Percentiles rank a stretch among this genome's conserved stretches.
These are phyloP conservation scores for Penicillium ucsense DNA, from an alignment of 495 filamentous ascomycete species.

Conservation along the genomic window DNA sequence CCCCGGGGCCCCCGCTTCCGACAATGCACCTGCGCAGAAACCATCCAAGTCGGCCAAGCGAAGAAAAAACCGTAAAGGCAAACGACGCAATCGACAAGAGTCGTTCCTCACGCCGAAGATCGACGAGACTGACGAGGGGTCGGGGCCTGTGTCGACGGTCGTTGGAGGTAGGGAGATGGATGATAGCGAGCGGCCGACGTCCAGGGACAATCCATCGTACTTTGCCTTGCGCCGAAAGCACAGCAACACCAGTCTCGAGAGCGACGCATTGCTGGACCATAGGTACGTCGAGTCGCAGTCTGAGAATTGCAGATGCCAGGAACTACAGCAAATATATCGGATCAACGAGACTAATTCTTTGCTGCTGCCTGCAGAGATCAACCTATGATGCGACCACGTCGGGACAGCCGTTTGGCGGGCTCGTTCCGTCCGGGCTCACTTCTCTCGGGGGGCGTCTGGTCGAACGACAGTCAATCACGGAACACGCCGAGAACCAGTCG, in stretches of 20 bases:
- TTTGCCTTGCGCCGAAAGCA: constrained; percentile 51
- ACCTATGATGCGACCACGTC: constrained; percentile 57
- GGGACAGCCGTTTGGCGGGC: constrained; percentile 44
- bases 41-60: constrained; percentile 23
- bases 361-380: constrained; percentile 45
- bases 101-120: constrained; percentile 24
- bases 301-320: not conserved
- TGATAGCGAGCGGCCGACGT: constrained; percentile 19
- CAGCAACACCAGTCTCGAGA: constrained; percentile 76
- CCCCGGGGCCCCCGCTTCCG: constrained; percentile 16
- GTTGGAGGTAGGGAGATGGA: constrained; percentile 18
- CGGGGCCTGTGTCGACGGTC: constrained; percentile 10
- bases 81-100: constrained; percentile 31
- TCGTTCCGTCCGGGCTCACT: constrained; percentile 38
- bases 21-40: constrained; percentile 11
- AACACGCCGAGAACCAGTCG: constrained; percentile 21
- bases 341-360: not conserved
- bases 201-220: constrained; percentile 35
- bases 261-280: constrained; percentile 71
- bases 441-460: constrained; percentile 16
- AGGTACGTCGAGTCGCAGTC: constrained; percentile 35
- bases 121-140: constrained; percentile 19
- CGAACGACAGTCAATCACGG: constrained; percentile 16
- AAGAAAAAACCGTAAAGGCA: constrained; percentile 32
- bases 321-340: not conserved